Evolutionary conservation across 805 yeast genomes (phyloP), one percentile per base, ranked within the genome.

Genomic region (Metschnikowia sp.): DNA sequence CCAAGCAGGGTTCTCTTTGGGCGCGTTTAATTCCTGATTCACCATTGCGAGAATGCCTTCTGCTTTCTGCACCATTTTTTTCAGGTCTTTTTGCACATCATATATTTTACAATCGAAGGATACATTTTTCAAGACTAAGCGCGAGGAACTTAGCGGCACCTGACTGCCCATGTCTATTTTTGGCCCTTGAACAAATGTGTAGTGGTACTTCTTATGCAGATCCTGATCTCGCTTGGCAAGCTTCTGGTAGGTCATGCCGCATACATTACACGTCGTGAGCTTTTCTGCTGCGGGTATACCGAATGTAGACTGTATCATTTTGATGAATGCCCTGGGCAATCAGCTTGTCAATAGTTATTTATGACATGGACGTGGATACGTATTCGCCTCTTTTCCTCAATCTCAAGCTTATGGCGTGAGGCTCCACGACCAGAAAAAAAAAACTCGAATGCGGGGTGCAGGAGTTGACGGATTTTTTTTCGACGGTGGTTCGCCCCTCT

Each of bases 1-100:
- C 77, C 77, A 72, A n/a, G 50, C 51, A 6, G 54, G 49, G 11
- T 69, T 62, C 13, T 63, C 75, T 10, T 38, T 41, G 0, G 72
- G 84, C 0, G 91, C 89, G 61, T 75, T 78, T 40, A 86, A 64
- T 51, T 80, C 86, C 7, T 65, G 69, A 58, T 86, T 84, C 8
- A 79, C 86, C 59, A 83, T 64, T 0, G 68, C 64, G 48, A 86
- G 60, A 4, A 82, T 57, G 36, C 56, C 52, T 32, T 60, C 63
- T 3, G 60, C 62, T 38, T 61, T 62, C 15, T 50, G 48, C n/a
- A 66, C 53, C 48, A 66, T 67, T 22, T 50, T 45, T 12, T 51
- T 49, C 13, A 49, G 50, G 8, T 53, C 49, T 38, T 59, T 63
- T 40, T 63, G 64, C 4, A 70, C 57, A 1, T 53, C 47, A 8